phyloP scores from a whole-genome alignment of 106 monocot species.

The Hemerocallis citrina region DNA sequence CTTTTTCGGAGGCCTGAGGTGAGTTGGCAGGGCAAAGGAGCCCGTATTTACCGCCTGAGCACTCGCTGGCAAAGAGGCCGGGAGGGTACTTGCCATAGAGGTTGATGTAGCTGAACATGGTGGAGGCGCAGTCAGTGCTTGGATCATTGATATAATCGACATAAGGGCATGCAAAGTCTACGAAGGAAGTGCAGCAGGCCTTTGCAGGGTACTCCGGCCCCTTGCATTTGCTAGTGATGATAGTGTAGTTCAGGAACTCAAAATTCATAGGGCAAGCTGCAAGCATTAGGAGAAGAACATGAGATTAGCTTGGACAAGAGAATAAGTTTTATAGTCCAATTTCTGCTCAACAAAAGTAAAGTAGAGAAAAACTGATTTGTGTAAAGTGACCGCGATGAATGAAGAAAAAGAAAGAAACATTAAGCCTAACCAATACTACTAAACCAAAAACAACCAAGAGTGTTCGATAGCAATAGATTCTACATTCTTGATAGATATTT shows the following conservation, averaged over 20 bases:
- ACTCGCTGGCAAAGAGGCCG: conserved; percentile 19
- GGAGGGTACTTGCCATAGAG: conserved; percentile 22
- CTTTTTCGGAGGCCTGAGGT: background rate
- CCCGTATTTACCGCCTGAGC: conserved; percentile 14
- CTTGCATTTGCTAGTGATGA: conserved; percentile 23
- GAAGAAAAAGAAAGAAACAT: too few relatives aligned
- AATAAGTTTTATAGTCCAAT: too few relatives aligned
- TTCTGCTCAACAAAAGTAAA: too few relatives aligned
- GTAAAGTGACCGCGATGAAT: too few relatives aligned
- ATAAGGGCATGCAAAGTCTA: conserved; percentile 22
- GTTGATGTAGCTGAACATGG: conserved; percentile 27
- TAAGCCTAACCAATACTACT: too few relatives aligned
- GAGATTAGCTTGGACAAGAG: too few relatives aligned
- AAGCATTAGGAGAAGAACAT: background rate
- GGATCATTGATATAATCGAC: conserved; percentile 15
- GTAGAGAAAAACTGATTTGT: too few relatives aligned
- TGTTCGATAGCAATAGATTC: too few relatives aligned
- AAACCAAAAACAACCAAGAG: too few relatives aligned
- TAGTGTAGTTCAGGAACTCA: conserved; percentile 24
- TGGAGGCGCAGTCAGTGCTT: conserved; percentile 18
- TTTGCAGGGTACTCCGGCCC: conserved; percentile 14
- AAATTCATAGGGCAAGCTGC: conserved; percentile 24
- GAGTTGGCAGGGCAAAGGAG: conserved; percentile 5
- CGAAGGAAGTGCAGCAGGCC: conserved; percentile 8
- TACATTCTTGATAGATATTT: too few relatives aligned